phyloP scores from a whole-genome alignment of 1,284 basidiomycete genomes.

The Trametes hirsuta region DNA sequence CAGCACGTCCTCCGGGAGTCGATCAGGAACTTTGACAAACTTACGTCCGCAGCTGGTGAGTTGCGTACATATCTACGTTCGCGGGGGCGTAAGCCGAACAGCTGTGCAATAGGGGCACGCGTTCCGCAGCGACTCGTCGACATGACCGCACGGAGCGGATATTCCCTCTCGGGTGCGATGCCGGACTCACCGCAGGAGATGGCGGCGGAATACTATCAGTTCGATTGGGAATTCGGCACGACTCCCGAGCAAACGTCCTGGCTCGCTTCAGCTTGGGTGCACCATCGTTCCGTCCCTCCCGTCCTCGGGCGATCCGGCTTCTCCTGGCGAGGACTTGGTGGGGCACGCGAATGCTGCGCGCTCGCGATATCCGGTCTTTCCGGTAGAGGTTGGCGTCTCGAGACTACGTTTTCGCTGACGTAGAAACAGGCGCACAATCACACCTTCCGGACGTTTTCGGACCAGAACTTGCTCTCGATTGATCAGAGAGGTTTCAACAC shows the following conservation, averaged over 20 bases:
- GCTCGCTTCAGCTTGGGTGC: conserved; percentile 57
- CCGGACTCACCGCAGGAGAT: conserved; percentile 46
- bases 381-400: conserved; percentile 19
- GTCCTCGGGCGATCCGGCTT: conserved; percentile 9
- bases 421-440: conserved; percentile 57
- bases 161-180: conserved; percentile 48
- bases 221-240: conserved; percentile 56
- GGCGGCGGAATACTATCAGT: conserved; percentile 58
- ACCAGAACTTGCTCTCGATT: conserved; percentile 54
- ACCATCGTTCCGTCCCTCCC: conserved; percentile 19
- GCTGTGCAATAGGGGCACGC: conserved; percentile 41
- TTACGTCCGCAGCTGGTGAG: conserved; percentile 48
- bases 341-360: neutral
- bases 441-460: conserved; percentile 61
- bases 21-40: conserved; percentile 41
- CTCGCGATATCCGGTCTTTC: conserved; percentile 17
- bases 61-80: neutral
- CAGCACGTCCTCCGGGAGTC: conserved; percentile 45
- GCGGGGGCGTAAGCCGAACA: neutral
- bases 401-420: conserved; percentile 3
- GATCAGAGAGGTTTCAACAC: conserved; percentile 67
- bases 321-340: conserved; percentile 21
- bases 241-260: conserved; percentile 60
- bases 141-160: conserved; percentile 51
- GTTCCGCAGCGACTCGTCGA: conserved; percentile 49